Evolutionary conservation across 495 filamentous ascomycete genomes (phyloP).

Genomic region (Hypoxylon crocopeplum): DNA sequence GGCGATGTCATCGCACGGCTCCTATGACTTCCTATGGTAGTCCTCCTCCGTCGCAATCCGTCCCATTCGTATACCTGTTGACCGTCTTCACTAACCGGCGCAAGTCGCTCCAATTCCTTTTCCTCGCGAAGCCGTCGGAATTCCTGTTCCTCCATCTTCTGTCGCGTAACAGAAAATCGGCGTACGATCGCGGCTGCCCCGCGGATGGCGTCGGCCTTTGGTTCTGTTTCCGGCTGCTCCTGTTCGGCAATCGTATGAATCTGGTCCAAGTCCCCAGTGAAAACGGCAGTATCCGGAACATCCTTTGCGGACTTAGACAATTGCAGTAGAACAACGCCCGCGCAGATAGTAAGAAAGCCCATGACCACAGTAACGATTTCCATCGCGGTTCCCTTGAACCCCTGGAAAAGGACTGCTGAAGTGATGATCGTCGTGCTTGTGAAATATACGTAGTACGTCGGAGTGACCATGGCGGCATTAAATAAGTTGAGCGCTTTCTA

Average conservation of each 20-base stretch:
- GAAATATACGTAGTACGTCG: conserved; percentile 98
- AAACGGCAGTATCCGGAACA: conserved; percentile 91
- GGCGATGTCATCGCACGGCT: conserved; percentile 46
- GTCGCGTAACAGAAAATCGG: conserved; percentile 75
- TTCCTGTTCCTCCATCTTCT: conserved; percentile 83
- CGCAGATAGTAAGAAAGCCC: conserved; percentile 93
- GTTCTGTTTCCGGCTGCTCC: conserved; percentile 92
- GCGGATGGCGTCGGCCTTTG: conserved; percentile 94
- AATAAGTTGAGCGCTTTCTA: conserved; percentile 99
- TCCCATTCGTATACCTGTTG: conserved; percentile 81
- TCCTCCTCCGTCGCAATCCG: conserved; percentile 84
- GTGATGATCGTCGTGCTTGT: conserved; percentile 94
- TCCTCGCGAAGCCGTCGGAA: conserved; percentile 81
- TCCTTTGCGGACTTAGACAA: conserved; percentile 98
- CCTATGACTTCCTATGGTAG: conserved; percentile 61
- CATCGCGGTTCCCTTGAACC: conserved; percentile 85
- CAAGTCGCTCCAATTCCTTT: conserved; percentile 70
- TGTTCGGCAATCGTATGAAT: conserved; percentile 93
- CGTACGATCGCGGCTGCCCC: conserved; percentile 90
- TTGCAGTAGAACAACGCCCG: conserved; percentile 94
- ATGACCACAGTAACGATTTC: conserved; percentile 89
- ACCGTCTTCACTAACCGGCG: conserved; percentile 73
- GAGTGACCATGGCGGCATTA: conserved; percentile 96
- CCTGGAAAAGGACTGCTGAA: conserved; percentile 89
- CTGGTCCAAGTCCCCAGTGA: conserved; percentile 92